Percentiles rank a stretch among this genome's conserved stretches.
phyloP scores from a whole-genome alignment of 2,329 filamentous ascomycete genomes.

The Microdochium nivale region DNA sequence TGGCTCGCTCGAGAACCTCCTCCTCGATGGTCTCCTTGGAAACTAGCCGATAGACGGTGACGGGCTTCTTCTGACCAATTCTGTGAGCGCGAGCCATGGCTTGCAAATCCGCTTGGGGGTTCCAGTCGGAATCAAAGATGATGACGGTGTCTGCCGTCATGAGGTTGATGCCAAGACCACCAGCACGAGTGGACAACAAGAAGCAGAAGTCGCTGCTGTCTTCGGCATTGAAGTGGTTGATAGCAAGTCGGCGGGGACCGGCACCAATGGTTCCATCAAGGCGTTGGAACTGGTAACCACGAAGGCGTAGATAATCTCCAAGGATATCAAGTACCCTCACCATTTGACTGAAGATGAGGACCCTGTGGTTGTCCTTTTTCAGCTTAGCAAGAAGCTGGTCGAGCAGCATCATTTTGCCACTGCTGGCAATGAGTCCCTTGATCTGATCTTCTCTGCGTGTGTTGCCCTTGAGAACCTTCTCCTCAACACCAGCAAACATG shows the following conservation, averaged over 20 bases:
- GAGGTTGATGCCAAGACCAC: slow-evolving; percentile 95
- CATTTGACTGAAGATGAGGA: slow-evolving; percentile 99
- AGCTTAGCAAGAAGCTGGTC: slow-evolving; percentile 92
- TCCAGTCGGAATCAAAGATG: slow-evolving; percentile 98
- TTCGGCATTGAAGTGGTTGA: slow-evolving; percentile 97
- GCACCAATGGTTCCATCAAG: slow-evolving; percentile 93
- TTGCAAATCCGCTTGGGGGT: slow-evolving; percentile 94
- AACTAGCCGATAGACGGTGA: slow-evolving; percentile 92
- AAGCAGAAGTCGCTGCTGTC: slow-evolving; percentile 96
- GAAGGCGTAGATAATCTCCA: slow-evolving; percentile 83
- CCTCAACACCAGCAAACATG: slow-evolving; percentile 92
- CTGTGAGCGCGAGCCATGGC: slow-evolving; percentile 98
- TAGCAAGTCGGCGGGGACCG: slow-evolving; percentile 79
- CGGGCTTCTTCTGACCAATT: slow-evolving; percentile 92
- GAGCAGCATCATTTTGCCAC: slow-evolving; percentile 98
- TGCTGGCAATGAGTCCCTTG: slow-evolving; percentile 89
- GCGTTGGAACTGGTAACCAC: slow-evolving; percentile 91
- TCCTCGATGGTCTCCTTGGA: slow-evolving; percentile 98
- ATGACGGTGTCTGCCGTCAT: slow-evolving; percentile 99
- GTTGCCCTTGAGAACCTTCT: slow-evolving; percentile 75
- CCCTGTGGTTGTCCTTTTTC: slow-evolving; percentile 87
- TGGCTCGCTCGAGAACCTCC: slow-evolving; percentile 89
- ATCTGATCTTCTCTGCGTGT: slow-evolving; percentile 80
- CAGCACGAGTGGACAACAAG: slow-evolving; percentile 85
- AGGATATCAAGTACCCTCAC: slow-evolving; percentile 97